A percentile compares a stretch with the other conserved stretches of the same genome.
Conservation (phyloP, 129 eudicot species). For the Tagetes erecta region DNA sequence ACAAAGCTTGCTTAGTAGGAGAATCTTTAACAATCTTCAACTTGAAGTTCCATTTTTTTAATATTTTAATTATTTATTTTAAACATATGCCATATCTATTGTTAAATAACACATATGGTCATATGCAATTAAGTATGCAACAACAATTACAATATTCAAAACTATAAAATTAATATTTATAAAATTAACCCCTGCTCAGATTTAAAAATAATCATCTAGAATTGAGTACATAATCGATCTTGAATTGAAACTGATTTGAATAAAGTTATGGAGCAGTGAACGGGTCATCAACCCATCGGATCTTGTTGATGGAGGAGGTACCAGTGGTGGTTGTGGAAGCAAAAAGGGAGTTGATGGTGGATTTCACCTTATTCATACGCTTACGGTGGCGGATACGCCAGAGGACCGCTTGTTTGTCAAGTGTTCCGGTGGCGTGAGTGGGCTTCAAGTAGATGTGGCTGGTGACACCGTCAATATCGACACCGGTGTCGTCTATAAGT, state of each 20-base stretch:
- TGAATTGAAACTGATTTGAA: neutral
- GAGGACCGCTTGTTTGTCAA: conserved; percentile 59
- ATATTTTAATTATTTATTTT: neutral
- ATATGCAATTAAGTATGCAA: neutral
- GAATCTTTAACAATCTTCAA: conserved; percentile 9
- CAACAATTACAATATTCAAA: neutral
- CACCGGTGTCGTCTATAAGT: conserved; percentile 12
- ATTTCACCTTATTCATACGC: conserved; percentile 44
- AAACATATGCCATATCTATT: neutral
- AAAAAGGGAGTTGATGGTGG: conserved; percentile 43
- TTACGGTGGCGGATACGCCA: conserved; percentile 68
- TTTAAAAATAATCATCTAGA: neutral
- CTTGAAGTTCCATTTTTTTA: neutral
- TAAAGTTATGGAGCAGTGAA: conserved; percentile 6
- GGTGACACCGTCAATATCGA: neutral
- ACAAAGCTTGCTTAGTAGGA: conserved; percentile 4
- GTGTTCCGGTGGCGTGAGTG: conserved; percentile 13
- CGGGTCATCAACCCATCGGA: conserved; percentile 7
- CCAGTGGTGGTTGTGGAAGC: conserved; percentile 10
- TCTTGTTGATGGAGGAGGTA: neutral
- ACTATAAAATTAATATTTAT: neutral
- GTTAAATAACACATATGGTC: neutral
- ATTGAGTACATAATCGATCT: too few species aligned
- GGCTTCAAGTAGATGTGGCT: conserved; percentile 20
- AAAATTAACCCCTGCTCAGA: neutral